These are phyloP conservation scores for Neoscytalidium dimidiatum DNA, from an alignment of 2,329 filamentous ascomycete species.

Conservation along the genomic window DNA sequence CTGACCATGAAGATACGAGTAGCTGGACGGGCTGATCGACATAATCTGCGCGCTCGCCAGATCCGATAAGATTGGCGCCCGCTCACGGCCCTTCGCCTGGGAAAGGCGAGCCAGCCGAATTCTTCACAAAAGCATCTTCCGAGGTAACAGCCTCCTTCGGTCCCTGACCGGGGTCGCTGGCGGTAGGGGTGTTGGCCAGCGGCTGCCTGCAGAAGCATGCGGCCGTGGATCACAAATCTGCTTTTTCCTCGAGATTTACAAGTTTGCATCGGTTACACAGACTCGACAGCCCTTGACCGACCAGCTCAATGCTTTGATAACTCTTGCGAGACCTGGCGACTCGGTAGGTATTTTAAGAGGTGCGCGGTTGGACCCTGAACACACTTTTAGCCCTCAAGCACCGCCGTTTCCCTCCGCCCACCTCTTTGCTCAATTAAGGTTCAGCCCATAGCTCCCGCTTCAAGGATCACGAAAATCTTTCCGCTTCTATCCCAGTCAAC, in stretches of 20 bases:
- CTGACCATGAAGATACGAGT: constrained; percentile 15
- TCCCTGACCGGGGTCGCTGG: constrained; percentile 13
- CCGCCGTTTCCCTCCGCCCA: constrained; percentile 1
- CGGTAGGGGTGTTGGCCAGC: constrained; percentile 10
- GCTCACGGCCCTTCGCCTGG: not conserved
- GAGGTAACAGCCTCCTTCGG: not conserved
- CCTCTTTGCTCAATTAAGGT: constrained; percentile 7
- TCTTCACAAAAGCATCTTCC: constrained; percentile 16
- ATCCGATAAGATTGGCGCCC: constrained; percentile 15
- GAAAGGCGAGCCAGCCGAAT: constrained; percentile 12
- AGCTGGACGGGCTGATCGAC: constrained; percentile 6
- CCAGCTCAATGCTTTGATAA: constrained; percentile 18
- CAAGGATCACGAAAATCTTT: constrained; percentile 6
- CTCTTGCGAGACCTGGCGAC: constrained; percentile 5
- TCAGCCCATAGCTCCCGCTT: constrained; percentile 7
- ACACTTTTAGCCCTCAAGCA: not conserved
- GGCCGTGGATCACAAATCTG: constrained; percentile 12
- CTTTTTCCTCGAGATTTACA: constrained; percentile 16
- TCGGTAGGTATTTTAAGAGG: constrained; percentile 17
- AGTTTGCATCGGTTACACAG: constrained; percentile 20
- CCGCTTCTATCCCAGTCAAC: not conserved
- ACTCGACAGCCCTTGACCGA: constrained; percentile 12
- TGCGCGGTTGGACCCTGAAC: constrained; percentile 16
- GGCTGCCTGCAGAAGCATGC: constrained; percentile 14
- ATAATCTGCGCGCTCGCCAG: constrained; percentile 13